Evolutionary conservation across 108 stramenopile species (phyloP).

Genomic region (Cyclotella choctawhatcheeana): DNA sequence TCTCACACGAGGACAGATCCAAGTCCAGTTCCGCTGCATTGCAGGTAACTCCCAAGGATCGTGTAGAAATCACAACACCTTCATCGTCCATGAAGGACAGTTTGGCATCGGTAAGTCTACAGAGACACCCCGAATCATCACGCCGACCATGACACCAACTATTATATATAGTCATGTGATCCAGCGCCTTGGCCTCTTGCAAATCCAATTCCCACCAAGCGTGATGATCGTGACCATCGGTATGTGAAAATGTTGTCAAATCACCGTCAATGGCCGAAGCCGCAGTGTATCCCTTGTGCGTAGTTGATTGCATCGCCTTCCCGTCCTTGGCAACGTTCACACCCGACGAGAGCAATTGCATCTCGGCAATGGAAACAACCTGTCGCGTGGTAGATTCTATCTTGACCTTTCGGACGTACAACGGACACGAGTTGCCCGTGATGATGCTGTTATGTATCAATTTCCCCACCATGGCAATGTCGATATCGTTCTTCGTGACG

Average conservation of each 20-base stretch:
- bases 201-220: background rate
- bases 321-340: background rate
- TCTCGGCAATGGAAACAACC: background rate
- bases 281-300: background rate
- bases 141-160: background rate
- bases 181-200: background rate
- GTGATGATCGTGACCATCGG: background rate
- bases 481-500: background rate
- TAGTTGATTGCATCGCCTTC: background rate
- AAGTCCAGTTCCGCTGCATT: background rate
- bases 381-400: background rate
- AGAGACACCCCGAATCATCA: background rate
- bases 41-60: background rate
- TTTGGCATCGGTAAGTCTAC: background rate
- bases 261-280: background rate
- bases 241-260: background rate
- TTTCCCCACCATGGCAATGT: background rate
- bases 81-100: background rate
- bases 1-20: background rate
- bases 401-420: too few relatives aligned
- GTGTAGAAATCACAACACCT: background rate
- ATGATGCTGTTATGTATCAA: background rate
- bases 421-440: too few relatives aligned
- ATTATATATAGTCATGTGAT: background rate
- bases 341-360: background rate